These are phyloP conservation scores for Ustilago curta DNA, from an alignment of 1,284 basidiomycete genomes.

Conservation along the genomic window DNA sequence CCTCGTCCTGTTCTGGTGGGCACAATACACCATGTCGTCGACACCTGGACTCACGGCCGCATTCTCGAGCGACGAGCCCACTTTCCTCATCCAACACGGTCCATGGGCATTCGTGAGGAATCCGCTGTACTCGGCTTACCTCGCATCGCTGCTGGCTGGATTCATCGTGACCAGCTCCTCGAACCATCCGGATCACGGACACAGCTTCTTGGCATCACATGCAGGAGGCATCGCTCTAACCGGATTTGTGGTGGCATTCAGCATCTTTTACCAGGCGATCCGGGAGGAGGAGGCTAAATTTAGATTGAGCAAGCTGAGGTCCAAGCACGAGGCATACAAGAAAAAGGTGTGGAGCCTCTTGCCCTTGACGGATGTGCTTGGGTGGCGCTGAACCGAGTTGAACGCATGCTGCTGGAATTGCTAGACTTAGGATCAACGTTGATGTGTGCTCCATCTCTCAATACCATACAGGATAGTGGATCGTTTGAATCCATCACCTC, in stretches of 20 bases:
- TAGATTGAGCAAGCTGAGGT: slow-evolving; percentile 37
- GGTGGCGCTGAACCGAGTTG: slow-evolving; percentile 14
- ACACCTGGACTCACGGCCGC: slow-evolving; percentile 25
- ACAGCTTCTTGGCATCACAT: slow-evolving; percentile 33
- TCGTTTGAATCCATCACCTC: no score
- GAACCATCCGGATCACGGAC: slow-evolving; percentile 45
- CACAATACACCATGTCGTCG: slow-evolving; percentile 35
- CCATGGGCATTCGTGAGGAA: slow-evolving; percentile 45
- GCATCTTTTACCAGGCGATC: slow-evolving; percentile 37
- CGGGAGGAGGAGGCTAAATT: slow-evolving; percentile 51
- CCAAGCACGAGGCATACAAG: slow-evolving; percentile 44
- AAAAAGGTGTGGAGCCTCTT: slow-evolving; percentile 37
- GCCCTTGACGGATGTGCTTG: slow-evolving; percentile 31
- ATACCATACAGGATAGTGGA: no score
- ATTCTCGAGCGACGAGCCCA: slow-evolving; percentile 39
- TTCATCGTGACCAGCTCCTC: slow-evolving; percentile 44
- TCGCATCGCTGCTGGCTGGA: slow-evolving; percentile 34
- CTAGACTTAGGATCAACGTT: background rate
- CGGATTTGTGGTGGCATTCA: slow-evolving; percentile 23
- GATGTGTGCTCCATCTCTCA: no score
- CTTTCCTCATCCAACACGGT: slow-evolving; percentile 33
- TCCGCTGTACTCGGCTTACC: slow-evolving; percentile 42
- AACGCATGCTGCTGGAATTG: no score
- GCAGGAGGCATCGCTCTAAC: slow-evolving; percentile 35
- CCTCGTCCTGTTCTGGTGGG: slow-evolving; percentile 44